Base-by-base conservation (phyloP, 1,284 basidiomycete species). In the Ustilago vetiveriae region DNA sequence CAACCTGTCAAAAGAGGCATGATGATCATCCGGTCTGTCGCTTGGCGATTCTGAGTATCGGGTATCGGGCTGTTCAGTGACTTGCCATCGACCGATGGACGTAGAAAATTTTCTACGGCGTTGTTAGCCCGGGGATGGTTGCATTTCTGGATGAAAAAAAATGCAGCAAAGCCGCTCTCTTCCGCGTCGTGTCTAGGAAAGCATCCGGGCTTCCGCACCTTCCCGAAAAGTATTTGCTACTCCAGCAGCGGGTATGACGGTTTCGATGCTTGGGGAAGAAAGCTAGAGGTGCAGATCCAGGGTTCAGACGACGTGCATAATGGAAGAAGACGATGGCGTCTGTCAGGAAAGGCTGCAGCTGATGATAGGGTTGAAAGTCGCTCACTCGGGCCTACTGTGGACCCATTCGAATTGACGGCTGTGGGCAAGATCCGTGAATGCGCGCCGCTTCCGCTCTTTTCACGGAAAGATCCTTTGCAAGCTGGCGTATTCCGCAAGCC, bases 381-480 rank as follows among this genome's bases (percentile, higher is more conserved):
- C n/a, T n/a, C n/a, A n/a, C n/a, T n/a, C n/a, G n/a, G n/a, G n/a
- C n/a, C n/a, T n/a, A n/a, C n/a, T n/a, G n/a, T n/a, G n/a, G n/a
- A n/a, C n/a, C n/a, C n/a, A n/a, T n/a, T n/a, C 8, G 32, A n/a
- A 35, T 9, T 6, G 9, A 16, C 9, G 32, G 7, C 27, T 6
- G 9, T 10, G 6, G 32, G 36, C 46, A 27, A 49, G 46, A 26
- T 50, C 46, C 46, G 54, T 57, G 54, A 57, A 57, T 56, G 52
- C 43, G 26, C 40, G 43, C 37, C 37, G 46, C 30, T 48, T 41
- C 22, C 23, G 22, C 39, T 29, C 13, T 11, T 6, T 21, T 17
- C 29, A 49, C 56, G 56, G 56, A 59, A 59, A 59, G 56, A 51
- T 59, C 56, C 56, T 59, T 52, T 17, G 2, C 13, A 5, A 13